A percentile compares a stretch with the other conserved stretches of the same genome.
These are phyloP conservation scores for Colletotrichum limetticola DNA, from an alignment of 2,329 filamentous ascomycete species.

Conservation along the genomic window DNA sequence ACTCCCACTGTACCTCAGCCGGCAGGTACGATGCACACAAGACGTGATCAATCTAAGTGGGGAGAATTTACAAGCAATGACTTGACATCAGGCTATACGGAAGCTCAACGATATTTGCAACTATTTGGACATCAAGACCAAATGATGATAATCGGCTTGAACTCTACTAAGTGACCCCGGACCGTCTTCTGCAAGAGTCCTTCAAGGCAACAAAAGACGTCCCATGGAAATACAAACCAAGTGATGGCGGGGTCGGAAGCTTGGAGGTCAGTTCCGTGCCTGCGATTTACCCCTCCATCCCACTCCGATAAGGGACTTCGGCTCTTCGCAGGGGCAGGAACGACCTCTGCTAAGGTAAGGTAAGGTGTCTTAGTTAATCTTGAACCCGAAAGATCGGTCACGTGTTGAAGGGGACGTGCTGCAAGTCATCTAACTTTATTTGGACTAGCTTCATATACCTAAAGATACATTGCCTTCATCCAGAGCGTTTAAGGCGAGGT, in stretches of 20 bases:
- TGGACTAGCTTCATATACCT: not conserved
- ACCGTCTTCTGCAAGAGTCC: not conserved
- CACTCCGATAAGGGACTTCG: not conserved
- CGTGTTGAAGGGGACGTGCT: not conserved
- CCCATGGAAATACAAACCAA: not conserved
- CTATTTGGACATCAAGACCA: not conserved
- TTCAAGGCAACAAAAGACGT: not conserved
- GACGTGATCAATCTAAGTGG: constrained; percentile 5
- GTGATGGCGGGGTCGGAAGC: not conserved
- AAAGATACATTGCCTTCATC: not conserved
- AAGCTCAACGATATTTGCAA: not conserved
- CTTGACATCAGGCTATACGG: not conserved
- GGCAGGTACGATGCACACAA: not conserved
- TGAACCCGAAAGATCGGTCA: not conserved
- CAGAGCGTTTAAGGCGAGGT: not conserved
- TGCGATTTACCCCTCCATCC: constrained; percentile 1
- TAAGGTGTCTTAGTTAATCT: not conserved
- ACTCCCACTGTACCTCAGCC: not conserved
- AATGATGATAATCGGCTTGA: not conserved
- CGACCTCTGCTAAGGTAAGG: not conserved
- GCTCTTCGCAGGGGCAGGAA: not conserved
- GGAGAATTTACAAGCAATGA: not conserved
- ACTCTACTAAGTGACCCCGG: not conserved
- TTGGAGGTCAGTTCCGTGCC: not conserved
- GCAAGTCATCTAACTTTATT: not conserved